Conservation (phyloP, 1,139 yeast genomes). For the Debaryomyces subglobosus region DNA sequence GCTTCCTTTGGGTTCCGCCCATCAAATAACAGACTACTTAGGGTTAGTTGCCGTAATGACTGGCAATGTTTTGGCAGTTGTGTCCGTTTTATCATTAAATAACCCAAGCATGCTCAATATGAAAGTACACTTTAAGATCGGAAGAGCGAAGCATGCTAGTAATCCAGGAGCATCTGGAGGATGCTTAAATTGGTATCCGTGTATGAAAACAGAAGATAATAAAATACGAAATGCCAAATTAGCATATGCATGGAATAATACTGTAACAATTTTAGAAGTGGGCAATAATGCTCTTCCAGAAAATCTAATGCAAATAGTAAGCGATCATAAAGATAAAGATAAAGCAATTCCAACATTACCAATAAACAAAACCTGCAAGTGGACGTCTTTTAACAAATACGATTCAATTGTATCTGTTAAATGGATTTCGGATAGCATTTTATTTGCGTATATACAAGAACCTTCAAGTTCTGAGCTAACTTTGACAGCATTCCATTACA, state of each 20-base stretch:
- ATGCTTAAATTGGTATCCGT: constrained; percentile 62
- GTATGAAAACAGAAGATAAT: constrained; percentile 30
- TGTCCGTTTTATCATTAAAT: constrained; percentile 58
- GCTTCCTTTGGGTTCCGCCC: constrained; percentile 57
- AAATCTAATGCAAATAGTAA: constrained; percentile 30
- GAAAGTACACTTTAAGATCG: constrained; percentile 56
- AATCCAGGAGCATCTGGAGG: constrained; percentile 14
- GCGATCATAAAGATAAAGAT: constrained; percentile 45
- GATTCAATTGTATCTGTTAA: constrained; percentile 55
- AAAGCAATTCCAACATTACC: constrained; percentile 40
- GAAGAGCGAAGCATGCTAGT: constrained; percentile 41
- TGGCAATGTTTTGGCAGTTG: constrained; percentile 49
- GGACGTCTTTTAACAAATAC: constrained; percentile 32
- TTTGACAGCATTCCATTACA: constrained; percentile 8
- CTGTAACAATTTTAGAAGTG: constrained; percentile 58
- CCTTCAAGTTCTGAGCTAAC: not conserved
- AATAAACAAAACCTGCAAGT: constrained; percentile 49
- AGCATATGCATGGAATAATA: constrained; percentile 70
- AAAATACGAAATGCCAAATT: constrained; percentile 47
- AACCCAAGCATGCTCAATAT: constrained; percentile 32
- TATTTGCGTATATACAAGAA: constrained; percentile 38
- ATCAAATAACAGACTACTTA: constrained; percentile 54
- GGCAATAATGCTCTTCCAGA: constrained; percentile 33
- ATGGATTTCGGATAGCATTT: constrained; percentile 60
- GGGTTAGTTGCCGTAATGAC: constrained; percentile 69